phyloP scores from a whole-genome alignment of 2,329 filamentous ascomycete species.

The Teratosphaeria destructans region DNA sequence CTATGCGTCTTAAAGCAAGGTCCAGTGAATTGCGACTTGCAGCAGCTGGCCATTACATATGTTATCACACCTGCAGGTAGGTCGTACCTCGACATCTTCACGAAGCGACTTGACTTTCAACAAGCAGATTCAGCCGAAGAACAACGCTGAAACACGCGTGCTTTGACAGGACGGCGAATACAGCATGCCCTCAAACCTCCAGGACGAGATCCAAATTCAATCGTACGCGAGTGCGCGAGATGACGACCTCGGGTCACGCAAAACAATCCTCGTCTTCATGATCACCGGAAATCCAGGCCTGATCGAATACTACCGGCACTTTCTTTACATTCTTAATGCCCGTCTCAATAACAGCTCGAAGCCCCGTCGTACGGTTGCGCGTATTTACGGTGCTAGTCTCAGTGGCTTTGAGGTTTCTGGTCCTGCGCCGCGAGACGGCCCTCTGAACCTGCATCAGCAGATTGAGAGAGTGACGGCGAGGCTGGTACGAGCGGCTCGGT shows the following conservation, averaged over 20 bases:
- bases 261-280: slow-evolving; percentile 51
- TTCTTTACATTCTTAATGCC: slow-evolving; percentile 47
- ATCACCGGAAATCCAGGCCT: slow-evolving; percentile 69
- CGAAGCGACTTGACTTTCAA: no score
- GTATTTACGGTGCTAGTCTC: slow-evolving; percentile 31
- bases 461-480: slow-evolving; percentile 26
- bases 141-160: background rate
- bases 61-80: no score
- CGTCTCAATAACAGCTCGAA: background rate
- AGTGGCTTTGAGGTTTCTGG: slow-evolving; percentile 31
- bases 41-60: no score
- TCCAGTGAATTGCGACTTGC: no score
- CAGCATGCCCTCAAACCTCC: background rate
- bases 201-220: background rate
- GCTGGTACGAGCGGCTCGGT: background rate
- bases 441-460: slow-evolving; percentile 39
- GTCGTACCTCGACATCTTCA: no score
- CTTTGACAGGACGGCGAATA: background rate
- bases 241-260: background rate
- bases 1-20: no score
- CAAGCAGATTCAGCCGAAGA: background rate
- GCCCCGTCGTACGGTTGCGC: slow-evolving; percentile 9
- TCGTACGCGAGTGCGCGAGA: no score
- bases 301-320: slow-evolving; percentile 61
- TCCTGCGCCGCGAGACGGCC: slow-evolving; percentile 6